phyloP scores from a whole-genome alignment of 208 protist species.

The Leishmania mexicana region DNA sequence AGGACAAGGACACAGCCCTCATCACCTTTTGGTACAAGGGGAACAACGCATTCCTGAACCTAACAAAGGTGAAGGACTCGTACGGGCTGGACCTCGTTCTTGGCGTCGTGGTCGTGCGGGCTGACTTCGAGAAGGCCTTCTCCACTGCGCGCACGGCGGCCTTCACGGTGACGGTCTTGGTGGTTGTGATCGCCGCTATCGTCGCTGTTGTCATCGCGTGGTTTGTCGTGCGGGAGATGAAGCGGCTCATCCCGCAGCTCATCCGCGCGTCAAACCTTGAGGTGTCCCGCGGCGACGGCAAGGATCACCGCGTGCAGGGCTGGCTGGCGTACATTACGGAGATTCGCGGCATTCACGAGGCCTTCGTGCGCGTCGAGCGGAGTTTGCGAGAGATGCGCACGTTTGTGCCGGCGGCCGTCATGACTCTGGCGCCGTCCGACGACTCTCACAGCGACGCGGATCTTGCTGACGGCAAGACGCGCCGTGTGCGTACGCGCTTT shows the following conservation, averaged over 20 bases:
- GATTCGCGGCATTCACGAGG: constrained; percentile 44
- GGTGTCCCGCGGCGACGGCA: constrained; percentile 35
- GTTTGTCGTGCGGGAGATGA: constrained; percentile 48
- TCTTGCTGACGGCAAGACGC: constrained; percentile 25
- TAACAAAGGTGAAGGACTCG: constrained; percentile 56
- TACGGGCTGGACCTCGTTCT: constrained; percentile 65
- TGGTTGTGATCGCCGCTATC: constrained; percentile 49
- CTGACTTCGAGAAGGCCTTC: constrained; percentile 65
- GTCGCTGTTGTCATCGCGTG: constrained; percentile 51
- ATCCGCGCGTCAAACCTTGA: constrained; percentile 58
- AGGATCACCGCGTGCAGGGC: constrained; percentile 26
- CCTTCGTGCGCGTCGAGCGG: constrained; percentile 41
- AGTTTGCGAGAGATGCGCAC: constrained; percentile 57
- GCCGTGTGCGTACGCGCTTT: constrained; percentile 44
- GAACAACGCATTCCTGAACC: constrained; percentile 39
- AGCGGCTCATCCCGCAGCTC: constrained; percentile 54
- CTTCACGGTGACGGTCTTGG: constrained; percentile 43
- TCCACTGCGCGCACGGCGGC: constrained; percentile 39
- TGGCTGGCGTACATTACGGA: constrained; percentile 45
- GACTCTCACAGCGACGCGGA: constrained; percentile 20
- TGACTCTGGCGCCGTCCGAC: constrained; percentile 36
- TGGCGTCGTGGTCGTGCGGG: constrained; percentile 46
- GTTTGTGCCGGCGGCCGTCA: constrained; percentile 48
- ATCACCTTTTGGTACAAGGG: constrained; percentile 44
- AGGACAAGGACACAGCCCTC: constrained; percentile 29